Conservation (phyloP, 768 basidiomycete genomes). For the Sporobolomyces pararoseus region DNA sequence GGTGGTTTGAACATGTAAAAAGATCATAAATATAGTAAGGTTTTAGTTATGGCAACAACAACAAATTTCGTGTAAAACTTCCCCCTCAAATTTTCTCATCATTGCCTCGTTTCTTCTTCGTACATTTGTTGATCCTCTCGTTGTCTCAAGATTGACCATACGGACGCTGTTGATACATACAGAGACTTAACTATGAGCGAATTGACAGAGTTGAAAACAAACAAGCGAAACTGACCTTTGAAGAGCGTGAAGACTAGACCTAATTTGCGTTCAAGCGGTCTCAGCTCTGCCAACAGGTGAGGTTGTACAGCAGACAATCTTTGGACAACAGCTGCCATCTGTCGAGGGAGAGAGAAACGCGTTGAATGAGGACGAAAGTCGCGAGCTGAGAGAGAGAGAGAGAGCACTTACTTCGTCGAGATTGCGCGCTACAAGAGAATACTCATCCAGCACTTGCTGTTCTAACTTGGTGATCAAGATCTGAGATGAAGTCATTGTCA, state of each 20-base stretch:
- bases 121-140: conserved; percentile 44
- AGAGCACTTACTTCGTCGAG: conserved; percentile 34
- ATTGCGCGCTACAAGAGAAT: conserved; percentile 19
- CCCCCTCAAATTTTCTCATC: not conserved
- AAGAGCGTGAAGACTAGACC: conserved; percentile 92
- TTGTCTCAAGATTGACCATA: conserved; percentile 76
- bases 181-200: not conserved
- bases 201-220: too few species aligned
- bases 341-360: not conserved
- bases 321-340: conserved; percentile 69
- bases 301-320: conserved; percentile 69
- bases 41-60: not conserved
- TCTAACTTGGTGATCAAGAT: conserved; percentile 16
- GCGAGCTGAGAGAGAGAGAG: not conserved
- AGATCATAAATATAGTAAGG: not conserved
- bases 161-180: conserved; percentile 54
- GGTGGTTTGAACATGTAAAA: conserved; percentile 19
- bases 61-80: not conserved
- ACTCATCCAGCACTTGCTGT: conserved; percentile 34
- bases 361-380: not conserved
- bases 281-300: conserved; percentile 66
- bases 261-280: conserved; percentile 87
- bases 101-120: conserved; percentile 19
- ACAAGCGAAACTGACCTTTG: conserved; percentile 58
- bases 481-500: not conserved